Evolutionary conservation across 495 filamentous ascomycete species (phyloP).

Genomic region (Recurvomyces mirabilis): DNA sequence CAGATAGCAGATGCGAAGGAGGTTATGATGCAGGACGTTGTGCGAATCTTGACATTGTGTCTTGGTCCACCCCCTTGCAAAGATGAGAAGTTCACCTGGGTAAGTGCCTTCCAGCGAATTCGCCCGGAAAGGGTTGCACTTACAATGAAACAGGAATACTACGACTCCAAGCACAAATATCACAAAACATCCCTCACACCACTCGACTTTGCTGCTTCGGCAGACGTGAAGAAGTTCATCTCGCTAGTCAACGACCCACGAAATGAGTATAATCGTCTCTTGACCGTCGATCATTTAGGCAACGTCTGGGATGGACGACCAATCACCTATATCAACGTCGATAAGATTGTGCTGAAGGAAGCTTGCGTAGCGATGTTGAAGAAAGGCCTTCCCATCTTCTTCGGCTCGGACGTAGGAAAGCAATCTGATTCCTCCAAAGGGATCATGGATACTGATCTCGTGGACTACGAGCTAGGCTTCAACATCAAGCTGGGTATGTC

Average conservation of each 20-base stretch:
- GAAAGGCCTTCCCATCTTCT: conserved; percentile 69
- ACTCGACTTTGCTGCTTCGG: conserved; percentile 49
- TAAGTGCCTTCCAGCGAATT: background rate
- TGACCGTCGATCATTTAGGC: conserved; percentile 67
- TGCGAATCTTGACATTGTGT: conserved; percentile 64
- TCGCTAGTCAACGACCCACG: conserved; percentile 77
- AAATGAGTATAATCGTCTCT: conserved; percentile 53
- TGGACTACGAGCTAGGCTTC: conserved; percentile 62
- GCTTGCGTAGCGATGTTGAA: conserved; percentile 67
- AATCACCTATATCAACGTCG: conserved; percentile 72
- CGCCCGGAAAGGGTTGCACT: no score
- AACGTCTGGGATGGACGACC: conserved; percentile 62
- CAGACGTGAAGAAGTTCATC: conserved; percentile 50
- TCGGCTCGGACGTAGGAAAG: conserved; percentile 79
- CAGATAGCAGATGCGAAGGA: conserved; percentile 46
- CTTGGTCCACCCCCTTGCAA: conserved; percentile 65
- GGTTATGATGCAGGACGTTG: conserved; percentile 64
- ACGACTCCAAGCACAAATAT: conserved; percentile 53
- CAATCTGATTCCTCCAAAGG: conserved; percentile 53
- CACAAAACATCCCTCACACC: conserved; percentile 43
- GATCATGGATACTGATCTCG: conserved; percentile 62
- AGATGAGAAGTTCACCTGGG: conserved; percentile 58
- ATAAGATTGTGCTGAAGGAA: conserved; percentile 56
- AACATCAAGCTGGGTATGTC: conserved; percentile 57
- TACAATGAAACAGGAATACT: conserved; percentile 48